Percentiles rank a stretch among this genome's conserved stretches.
These are phyloP conservation scores for Colletotrichum brevisporum DNA, from an alignment of 2,329 filamentous ascomycete species.

Conservation along the genomic window DNA sequence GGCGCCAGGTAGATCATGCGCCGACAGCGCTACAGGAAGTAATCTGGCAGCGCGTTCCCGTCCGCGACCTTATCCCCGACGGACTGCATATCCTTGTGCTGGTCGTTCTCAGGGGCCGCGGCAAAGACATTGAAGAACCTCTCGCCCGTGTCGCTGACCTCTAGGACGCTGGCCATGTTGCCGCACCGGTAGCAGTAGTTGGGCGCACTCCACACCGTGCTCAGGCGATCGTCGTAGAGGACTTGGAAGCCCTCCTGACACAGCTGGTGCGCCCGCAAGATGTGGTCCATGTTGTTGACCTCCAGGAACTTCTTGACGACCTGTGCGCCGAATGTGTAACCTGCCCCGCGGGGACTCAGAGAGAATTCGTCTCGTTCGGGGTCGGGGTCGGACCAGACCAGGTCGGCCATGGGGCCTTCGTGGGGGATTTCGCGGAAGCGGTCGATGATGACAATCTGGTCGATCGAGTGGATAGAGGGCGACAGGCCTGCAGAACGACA, in stretches of 20 bases:
- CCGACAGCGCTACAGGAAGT: conserved; percentile 71
- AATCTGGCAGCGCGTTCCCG: conserved; percentile 75
- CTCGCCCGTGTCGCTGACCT: conserved; percentile 94
- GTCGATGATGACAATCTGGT: conserved; percentile 99
- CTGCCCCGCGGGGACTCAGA: conserved; percentile 90
- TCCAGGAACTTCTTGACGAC: conserved; percentile 98
- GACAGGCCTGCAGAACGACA: conserved; percentile 73
- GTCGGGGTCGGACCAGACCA: conserved; percentile 98
- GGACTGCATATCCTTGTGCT: conserved; percentile 87
- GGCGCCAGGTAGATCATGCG: too few species aligned
- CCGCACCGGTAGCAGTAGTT: conserved; percentile 97
- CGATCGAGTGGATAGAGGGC: conserved; percentile 95
- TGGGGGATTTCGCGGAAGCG: conserved; percentile 98
- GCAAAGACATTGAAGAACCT: conserved; percentile 98
- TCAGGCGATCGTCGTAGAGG: conserved; percentile 92
- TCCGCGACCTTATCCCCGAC: conserved; percentile 77
- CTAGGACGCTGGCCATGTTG: conserved; percentile 96
- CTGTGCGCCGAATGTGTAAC: conserved; percentile 97
- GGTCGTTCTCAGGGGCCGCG: conserved; percentile 94
- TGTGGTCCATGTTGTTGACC: conserved; percentile 98
- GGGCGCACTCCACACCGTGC: conserved; percentile 97
- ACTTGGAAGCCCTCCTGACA: conserved; percentile 99
- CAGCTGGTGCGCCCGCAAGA: conserved; percentile 96
- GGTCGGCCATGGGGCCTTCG: conserved; percentile 98
- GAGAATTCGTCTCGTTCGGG: conserved; percentile 98